Conservation (phyloP, 768 basidiomycete genomes). For the Steccherinum ochraceum region DNA sequence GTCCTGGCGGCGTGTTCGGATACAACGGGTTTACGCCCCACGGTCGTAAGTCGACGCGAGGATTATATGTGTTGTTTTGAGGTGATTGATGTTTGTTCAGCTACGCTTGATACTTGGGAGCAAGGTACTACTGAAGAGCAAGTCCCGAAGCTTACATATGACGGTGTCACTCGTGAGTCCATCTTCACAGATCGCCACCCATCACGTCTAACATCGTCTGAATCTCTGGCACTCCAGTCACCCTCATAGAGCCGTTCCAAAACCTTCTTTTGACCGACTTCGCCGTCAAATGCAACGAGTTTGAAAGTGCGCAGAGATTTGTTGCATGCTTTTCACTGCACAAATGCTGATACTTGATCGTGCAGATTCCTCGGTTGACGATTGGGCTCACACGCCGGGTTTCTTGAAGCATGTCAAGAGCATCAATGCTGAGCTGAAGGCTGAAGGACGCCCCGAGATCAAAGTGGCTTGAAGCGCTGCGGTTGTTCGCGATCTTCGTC, state of each 20-base stretch:
- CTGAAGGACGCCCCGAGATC: constrained; percentile 7
- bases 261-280: constrained; percentile 60
- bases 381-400: constrained; percentile 50
- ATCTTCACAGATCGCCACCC: background rate
- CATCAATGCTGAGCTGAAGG: constrained; percentile 34
- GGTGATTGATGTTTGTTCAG: background rate
- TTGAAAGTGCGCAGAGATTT: constrained; percentile 54
- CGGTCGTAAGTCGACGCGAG: constrained; percentile 47
- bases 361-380: constrained; percentile 66
- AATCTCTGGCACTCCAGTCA: too few relatives aligned
- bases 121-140: constrained; percentile 48
- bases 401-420: constrained; percentile 54
- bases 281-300: constrained; percentile 53
- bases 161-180: too few relatives aligned
- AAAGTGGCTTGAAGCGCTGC: too few relatives aligned
- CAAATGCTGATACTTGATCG: background rate
- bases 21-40: constrained; percentile 63
- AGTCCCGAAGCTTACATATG: constrained; percentile 40
- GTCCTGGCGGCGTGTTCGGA: constrained; percentile 37
- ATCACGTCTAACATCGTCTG: too few relatives aligned
- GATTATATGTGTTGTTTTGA: too few relatives aligned
- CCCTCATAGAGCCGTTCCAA: constrained; percentile 62
- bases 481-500: too few relatives aligned
- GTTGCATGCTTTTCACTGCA: background rate
- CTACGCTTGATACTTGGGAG: constrained; percentile 52